phyloP scores from a whole-genome alignment of 768 basidiomycete species.

The Lanmaoa rubissima region DNA sequence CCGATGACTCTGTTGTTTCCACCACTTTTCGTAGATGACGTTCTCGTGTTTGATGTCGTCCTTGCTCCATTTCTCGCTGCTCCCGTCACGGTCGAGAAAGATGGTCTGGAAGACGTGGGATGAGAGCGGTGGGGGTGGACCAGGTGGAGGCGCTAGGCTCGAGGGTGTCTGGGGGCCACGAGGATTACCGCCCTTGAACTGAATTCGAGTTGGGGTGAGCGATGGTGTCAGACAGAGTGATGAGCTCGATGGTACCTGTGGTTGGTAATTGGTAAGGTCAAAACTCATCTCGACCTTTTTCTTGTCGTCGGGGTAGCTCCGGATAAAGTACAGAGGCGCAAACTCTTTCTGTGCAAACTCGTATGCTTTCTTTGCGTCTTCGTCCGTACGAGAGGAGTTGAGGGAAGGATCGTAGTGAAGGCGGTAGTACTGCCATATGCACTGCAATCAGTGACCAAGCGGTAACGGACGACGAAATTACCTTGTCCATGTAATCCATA shows the following conservation, averaged over 20 bases:
- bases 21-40: background rate
- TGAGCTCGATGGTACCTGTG: background rate
- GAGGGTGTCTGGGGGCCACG: background rate
- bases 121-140: background rate
- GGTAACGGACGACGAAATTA: background rate
- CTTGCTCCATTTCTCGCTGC: background rate
- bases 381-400: background rate
- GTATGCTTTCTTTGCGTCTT: background rate
- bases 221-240: too few relatives aligned
- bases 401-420: background rate
- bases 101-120: constrained; percentile 1
- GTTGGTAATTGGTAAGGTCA: constrained; percentile 3
- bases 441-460: background rate
- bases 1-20: background rate
- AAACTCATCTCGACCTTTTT: background rate
- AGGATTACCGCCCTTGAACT: constrained; percentile 4
- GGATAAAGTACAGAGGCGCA: background rate
- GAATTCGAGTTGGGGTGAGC: background rate
- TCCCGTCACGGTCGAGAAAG: background rate
- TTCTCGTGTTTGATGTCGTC: background rate
- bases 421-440: background rate
- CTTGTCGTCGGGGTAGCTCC: background rate
- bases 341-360: background rate
- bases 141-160: background rate
- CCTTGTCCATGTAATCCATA: background rate